Evolutionary conservation across 768 basidiomycete species (phyloP), one percentile per base, ranked within the genome.

Genomic region (Russula compacta): DNA sequence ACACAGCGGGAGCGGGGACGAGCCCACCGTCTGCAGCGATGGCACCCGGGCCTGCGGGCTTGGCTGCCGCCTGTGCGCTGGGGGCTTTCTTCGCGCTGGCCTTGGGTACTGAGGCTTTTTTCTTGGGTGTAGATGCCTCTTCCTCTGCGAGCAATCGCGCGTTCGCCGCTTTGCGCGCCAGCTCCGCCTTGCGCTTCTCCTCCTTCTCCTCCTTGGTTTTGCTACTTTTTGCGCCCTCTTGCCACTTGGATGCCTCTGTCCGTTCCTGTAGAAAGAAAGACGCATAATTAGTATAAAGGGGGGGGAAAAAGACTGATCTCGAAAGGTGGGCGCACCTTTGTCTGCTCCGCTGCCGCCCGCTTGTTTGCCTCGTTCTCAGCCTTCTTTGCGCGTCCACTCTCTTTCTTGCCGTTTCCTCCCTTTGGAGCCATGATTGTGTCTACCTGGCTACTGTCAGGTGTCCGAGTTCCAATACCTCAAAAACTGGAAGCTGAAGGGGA

Each of bases 391-490:
- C 89, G 75, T 4, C 94, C 93, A 46, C 83, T 74, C 73, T 95
- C 94, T 72, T 95, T 95, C 84, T 95, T 97, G 59, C 90, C 78
- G 78, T 93, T 95, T 67, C 80, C 83, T 64, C 86, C 89, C 73
- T 91, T 92, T 1, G 94, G 93, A 51, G 94, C 74, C 94, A 95
- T 94, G 17, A 4, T 40, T 35, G 6, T 51, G 14, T 17, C 8
- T 50, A 33, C 32, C 35, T 43, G 15, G 11, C 35, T 9, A 21
- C 9, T 8, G 17, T 29, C 38, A 14, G 15, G 15, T 21, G n/a
- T 39, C 9, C 3, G 47, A n/a, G 17, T 38, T 38, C n/a, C n/a
- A n/a, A n/a, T n/a, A n/a, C n/a, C n/a, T n/a, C n/a, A n/a, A n/a
- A n/a, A n/a, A n/a, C n/a, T n/a, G n/a, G n/a, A n/a, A n/a, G n/a